Percentiles rank a stretch among this genome's conserved stretches.
Evolutionary conservation across 768 basidiomycete species (phyloP).

Genomic region (Cytidiella melzeri): DNA sequence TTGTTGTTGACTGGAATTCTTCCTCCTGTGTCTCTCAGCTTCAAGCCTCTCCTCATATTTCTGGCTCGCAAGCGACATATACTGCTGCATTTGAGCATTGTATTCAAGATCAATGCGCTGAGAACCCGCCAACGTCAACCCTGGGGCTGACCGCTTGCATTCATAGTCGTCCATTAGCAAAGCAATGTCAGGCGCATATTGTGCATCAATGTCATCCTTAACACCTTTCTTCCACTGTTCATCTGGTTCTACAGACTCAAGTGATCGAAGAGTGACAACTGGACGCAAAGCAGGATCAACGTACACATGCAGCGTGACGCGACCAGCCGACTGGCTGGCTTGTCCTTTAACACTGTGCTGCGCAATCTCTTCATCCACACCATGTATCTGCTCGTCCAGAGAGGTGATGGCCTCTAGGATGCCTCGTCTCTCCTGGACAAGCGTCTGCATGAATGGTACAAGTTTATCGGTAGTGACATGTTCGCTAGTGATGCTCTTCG

Average conservation of each 20-base stretch:
- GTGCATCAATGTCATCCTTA: background rate
- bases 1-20: slow-evolving; percentile 7
- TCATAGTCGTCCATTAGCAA: slow-evolving; percentile 24
- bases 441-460: slow-evolving; percentile 34
- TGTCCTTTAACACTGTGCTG: background rate
- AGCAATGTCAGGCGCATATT: background rate
- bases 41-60: background rate
- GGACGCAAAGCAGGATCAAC: slow-evolving; percentile 16
- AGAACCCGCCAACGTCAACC: no score
- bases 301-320: slow-evolving; percentile 21
- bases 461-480: slow-evolving; percentile 34
- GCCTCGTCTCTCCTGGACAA: slow-evolving; percentile 25
- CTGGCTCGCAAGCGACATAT: background rate
- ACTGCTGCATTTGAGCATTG: background rate
- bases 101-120: background rate
- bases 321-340: background rate
- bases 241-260: background rate
- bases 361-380: background rate
- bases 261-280: background rate
- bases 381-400: slow-evolving; percentile 7
- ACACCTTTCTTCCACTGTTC: background rate
- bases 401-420: slow-evolving; percentile 29
- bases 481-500: slow-evolving; percentile 37
- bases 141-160: background rate
- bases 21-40: background rate